A percentile compares a stretch with the other conserved stretches of the same genome.
These are phyloP conservation scores for Rostrohypoxylon terebratum DNA, from an alignment of 495 filamentous ascomycete genomes.

Conservation along the genomic window DNA sequence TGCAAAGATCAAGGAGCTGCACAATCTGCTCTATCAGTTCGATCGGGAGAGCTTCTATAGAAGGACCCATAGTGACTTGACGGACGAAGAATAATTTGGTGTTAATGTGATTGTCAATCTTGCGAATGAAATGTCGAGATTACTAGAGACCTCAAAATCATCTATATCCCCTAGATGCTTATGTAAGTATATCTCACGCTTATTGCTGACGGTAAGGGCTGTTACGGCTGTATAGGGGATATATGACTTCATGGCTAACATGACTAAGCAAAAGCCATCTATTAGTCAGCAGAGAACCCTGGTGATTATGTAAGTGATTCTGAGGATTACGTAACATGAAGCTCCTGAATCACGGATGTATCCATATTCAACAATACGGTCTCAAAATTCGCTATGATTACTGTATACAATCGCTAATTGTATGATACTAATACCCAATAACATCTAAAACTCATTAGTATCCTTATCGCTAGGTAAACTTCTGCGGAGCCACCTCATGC, in stretches of 20 bases:
- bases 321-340: neutral
- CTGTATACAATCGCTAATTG: neutral
- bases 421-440: too few relatives aligned
- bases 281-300: too few relatives aligned
- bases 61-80: neutral
- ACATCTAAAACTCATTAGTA: neutral
- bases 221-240: too few relatives aligned
- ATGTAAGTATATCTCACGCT: too few relatives aligned
- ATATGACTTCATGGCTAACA: too few relatives aligned
- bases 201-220: too few relatives aligned
- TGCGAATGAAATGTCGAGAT: neutral
- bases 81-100: neutral
- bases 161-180: too few relatives aligned
- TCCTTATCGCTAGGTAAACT: neutral
- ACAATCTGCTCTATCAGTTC: neutral
- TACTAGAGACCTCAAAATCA: neutral
- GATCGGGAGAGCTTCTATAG: neutral
- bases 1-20: neutral
- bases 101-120: neutral
- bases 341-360: neutral
- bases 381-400: neutral
- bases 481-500: neutral
- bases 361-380: neutral
- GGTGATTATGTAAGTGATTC: too few relatives aligned
- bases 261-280: too few relatives aligned